Evolutionary conservation across 352 stramenopile genomes (phyloP).

Genomic region (Pythium scleroteichum): DNA sequence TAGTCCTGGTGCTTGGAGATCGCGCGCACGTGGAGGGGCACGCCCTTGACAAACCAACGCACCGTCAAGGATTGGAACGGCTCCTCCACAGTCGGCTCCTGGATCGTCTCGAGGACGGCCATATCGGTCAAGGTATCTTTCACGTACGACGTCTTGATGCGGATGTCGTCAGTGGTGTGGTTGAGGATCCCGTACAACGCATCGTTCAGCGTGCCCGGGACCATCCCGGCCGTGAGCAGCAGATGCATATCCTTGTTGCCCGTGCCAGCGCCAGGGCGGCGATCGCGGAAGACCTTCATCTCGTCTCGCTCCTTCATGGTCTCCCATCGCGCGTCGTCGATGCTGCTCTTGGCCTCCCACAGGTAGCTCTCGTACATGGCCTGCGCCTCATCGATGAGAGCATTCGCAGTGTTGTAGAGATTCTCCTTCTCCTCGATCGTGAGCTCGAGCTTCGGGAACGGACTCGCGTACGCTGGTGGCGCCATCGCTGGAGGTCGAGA

Average conservation of each 20-base stretch:
- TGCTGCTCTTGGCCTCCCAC: conserved; percentile 30
- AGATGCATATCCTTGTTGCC: conserved; percentile 18
- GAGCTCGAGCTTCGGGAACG: conserved; percentile 48
- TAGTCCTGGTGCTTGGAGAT: conserved; percentile 53
- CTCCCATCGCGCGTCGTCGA: conserved; percentile 43
- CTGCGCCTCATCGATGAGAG: conserved; percentile 47
- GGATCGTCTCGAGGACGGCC: conserved; percentile 50
- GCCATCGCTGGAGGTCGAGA: background rate
- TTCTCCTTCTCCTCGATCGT: conserved; percentile 43
- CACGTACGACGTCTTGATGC: conserved; percentile 52
- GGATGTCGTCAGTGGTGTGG: conserved; percentile 44
- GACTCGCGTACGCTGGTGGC: conserved; percentile 35
- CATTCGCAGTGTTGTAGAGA: conserved; percentile 39
- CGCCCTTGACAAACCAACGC: conserved; percentile 57
- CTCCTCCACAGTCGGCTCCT: conserved; percentile 33
- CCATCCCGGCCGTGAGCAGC: conserved; percentile 31
- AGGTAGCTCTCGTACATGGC: conserved; percentile 48
- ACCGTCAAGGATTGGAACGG: conserved; percentile 59
- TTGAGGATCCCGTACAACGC: conserved; percentile 58
- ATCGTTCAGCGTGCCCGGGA: conserved; percentile 54
- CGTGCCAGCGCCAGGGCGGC: conserved; percentile 27
- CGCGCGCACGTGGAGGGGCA: conserved; percentile 41
- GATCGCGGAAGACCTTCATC: conserved; percentile 48
- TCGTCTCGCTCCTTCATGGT: conserved; percentile 41
- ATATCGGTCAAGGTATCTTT: conserved; percentile 43